Base-by-base conservation (phyloP, 1,284 basidiomycete genomes). In the Vanrija sp. region DNA sequence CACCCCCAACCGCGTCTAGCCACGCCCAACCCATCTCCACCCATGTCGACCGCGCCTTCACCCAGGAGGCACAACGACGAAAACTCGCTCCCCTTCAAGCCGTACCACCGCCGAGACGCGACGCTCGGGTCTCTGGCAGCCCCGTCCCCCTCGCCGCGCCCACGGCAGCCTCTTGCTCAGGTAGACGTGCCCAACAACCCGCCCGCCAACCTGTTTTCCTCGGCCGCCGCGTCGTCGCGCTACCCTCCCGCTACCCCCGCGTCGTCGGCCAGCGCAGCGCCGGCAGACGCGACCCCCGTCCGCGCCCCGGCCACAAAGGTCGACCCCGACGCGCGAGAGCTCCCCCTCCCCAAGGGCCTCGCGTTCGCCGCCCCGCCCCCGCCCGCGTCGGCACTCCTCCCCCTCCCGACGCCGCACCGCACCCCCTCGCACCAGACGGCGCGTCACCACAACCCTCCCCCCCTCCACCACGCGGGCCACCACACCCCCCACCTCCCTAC, bases 51-150 rank as follows among this genome's bases (percentile, higher is more conserved):
- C 16, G 49, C 53, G 41, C 47, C 50, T 38, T 54, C 53, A 6
- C 47, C 57, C 7, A 54, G 53, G 46, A 46, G 56, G 19, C 54
- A 48, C 44, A 60, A 57, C 55, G 59, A 60, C 59, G 59, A 60
- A 53, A 60, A 60, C 59, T 41, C 41, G 18, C 49, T 47, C 27
- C 58, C 54, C 38, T 49, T 31, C 31, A 31, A 38, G 36, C 31
- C 49, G 35, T 35, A 25, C 41, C 45, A 43, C 45, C 49, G 47
- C 16, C 41, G 41, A n/a, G 45, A 53, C 31, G 38, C 37, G 31
- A 31, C 31, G 23, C 51, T 47, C 45, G 31, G 24, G 6, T 27
- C 45, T n/a, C 31, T 37, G 19, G 19, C 23, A n/a, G 25, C 41
- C 5, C 55, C 53, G 16, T 49, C 49, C 22, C 50, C 57, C 23